A percentile compares a stretch with the other conserved stretches of the same genome.
Evolutionary conservation across 2,329 filamentous ascomycete species (phyloP).

Genomic region (Calonectria honghensis): DNA sequence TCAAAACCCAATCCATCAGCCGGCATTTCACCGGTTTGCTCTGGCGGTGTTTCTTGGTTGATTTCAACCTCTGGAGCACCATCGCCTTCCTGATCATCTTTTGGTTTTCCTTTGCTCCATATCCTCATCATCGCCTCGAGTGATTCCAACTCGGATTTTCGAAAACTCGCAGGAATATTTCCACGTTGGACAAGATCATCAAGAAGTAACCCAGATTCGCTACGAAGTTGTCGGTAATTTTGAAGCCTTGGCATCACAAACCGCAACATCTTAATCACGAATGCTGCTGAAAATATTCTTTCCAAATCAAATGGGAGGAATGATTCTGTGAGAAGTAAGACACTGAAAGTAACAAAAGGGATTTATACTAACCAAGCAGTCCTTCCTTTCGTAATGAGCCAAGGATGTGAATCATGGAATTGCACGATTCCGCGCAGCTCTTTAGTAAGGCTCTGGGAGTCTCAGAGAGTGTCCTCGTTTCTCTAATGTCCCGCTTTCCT

Average conservation of each 20-base stretch:
- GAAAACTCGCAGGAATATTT: slow-evolving; percentile 32
- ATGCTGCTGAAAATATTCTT: slow-evolving; percentile 38
- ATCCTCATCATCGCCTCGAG: slow-evolving; percentile 32
- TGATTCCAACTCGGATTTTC: slow-evolving; percentile 34
- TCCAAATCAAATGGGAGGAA: slow-evolving; percentile 39
- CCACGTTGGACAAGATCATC: slow-evolving; percentile 31
- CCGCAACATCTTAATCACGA: slow-evolving; percentile 31
- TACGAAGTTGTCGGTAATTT: slow-evolving; percentile 20
- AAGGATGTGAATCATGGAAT: slow-evolving; percentile 34
- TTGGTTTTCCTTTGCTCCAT: slow-evolving; percentile 24
- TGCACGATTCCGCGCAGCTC: slow-evolving; percentile 35
- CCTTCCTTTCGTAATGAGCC: slow-evolving; percentile 27
- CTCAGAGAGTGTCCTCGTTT: slow-evolving; percentile 30
- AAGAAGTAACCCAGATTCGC: slow-evolving; percentile 29
- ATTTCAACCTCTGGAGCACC: neutral
- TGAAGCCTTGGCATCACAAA: slow-evolving; percentile 33
- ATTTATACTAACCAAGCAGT: slow-evolving; percentile 17
- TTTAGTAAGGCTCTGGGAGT: slow-evolving; percentile 30
- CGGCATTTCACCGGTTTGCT: neutral
- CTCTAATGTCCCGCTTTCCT: neutral
- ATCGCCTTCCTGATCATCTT: neutral
- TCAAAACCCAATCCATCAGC: slow-evolving; percentile 1
- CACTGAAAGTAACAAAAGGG: neutral
- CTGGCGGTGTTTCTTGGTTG: neutral
- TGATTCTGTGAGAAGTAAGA: slow-evolving; percentile 17